Conservation (phyloP, 1,284 basidiomycete genomes). For the Ceratorhiza oryzae-sativae region DNA sequence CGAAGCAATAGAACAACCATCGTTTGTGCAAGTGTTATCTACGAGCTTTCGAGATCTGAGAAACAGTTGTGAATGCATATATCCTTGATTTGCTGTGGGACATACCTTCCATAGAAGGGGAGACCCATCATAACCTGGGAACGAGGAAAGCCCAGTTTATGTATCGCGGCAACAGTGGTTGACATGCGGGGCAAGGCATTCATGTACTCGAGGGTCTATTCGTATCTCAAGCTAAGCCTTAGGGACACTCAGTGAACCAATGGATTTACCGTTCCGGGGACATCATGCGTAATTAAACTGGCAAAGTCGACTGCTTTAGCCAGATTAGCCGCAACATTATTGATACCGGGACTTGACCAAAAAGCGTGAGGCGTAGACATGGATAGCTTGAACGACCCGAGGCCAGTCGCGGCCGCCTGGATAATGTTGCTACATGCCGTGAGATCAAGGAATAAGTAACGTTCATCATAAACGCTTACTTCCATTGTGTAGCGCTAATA, state of each 20-base stretch:
- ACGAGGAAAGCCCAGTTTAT: conserved; percentile 31
- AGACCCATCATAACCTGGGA: conserved; percentile 38
- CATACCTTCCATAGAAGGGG: conserved; percentile 38
- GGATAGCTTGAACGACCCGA: conserved; percentile 17
- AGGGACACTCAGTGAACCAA: background rate
- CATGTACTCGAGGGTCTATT: conserved; percentile 27
- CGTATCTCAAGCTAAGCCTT: background rate
- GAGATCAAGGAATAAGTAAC: background rate
- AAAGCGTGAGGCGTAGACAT: conserved; percentile 33
- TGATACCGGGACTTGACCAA: conserved; percentile 38
- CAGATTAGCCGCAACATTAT: conserved; percentile 32
- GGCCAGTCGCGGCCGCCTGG: conserved; percentile 4
- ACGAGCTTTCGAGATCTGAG: conserved; percentile 6
- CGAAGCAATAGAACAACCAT: conserved; percentile 17
- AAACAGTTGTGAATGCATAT: background rate
- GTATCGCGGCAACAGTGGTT: conserved; percentile 1
- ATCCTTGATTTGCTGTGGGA: background rate
- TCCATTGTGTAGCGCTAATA: conserved; percentile 35
- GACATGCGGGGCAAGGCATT: conserved; percentile 28
- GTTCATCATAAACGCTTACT: background rate
- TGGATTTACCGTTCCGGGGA: conserved; percentile 27
- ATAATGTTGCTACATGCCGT: conserved; percentile 18
- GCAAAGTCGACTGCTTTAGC: conserved; percentile 27
- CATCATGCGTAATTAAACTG: conserved; percentile 31
- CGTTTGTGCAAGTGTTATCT: conserved; percentile 11